Conservation (phyloP, 495 filamentous ascomycete species). For the Penicillium alfredii region DNA sequence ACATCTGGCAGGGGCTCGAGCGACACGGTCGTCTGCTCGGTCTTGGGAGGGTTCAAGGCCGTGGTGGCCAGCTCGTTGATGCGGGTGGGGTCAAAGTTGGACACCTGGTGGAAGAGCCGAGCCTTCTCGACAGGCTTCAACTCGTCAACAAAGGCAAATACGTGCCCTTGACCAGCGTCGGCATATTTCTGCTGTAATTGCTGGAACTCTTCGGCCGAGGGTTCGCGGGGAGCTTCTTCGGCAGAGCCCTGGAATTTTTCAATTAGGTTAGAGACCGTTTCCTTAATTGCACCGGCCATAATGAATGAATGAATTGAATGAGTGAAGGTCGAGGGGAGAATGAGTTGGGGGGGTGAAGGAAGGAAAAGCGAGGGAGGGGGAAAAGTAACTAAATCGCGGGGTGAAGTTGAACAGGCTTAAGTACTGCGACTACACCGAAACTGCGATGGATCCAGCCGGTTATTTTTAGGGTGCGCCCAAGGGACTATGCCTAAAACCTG, state of each 20-base stretch:
- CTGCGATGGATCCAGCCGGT: conserved; percentile 5
- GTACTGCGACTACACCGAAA: conserved; percentile 16
- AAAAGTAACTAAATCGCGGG: conserved; percentile 22
- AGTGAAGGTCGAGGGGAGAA: not conserved
- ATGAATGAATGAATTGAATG: conserved; percentile 15
- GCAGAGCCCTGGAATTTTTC: conserved; percentile 48
- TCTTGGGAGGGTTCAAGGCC: conserved; percentile 70
- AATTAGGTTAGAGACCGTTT: conserved; percentile 53
- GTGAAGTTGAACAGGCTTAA: conserved; percentile 20
- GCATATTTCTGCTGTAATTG: conserved; percentile 72
- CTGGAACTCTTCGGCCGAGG: conserved; percentile 65
- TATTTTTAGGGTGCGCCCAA: conserved; percentile 21
- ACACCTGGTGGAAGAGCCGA: conserved; percentile 73
- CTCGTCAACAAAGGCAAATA: conserved; percentile 85
- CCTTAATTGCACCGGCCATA: conserved; percentile 44
- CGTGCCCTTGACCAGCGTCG: conserved; percentile 76
- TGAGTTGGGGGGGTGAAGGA: conserved; percentile 3
- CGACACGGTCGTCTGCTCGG: conserved; percentile 41
- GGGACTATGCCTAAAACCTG: conserved; percentile 15
- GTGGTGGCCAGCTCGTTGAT: conserved; percentile 79
- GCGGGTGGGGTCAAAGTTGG: conserved; percentile 69
- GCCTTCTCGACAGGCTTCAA: conserved; percentile 68
- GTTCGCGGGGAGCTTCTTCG: conserved; percentile 52
- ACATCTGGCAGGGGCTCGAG: conserved; percentile 89
- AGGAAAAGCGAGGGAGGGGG: conserved; percentile 3